These are phyloP conservation scores for Myriosclerotinia scirpicola DNA, from an alignment of 2,329 filamentous ascomycete species.

Conservation along the genomic window DNA sequence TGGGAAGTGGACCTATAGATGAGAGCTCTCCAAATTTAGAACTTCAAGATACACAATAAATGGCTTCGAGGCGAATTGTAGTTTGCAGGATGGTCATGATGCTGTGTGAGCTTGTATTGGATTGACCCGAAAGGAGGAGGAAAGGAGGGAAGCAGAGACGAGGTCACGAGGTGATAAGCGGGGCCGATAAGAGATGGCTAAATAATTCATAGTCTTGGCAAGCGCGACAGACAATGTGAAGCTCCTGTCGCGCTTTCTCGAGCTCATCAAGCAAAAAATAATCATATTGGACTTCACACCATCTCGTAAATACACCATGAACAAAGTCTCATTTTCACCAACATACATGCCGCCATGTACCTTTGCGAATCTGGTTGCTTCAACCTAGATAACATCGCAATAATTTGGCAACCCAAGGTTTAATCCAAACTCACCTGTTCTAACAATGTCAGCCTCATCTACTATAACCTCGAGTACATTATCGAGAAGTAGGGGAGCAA, in stretches of 20 bases:
- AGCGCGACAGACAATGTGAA: not conserved
- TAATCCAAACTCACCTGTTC: not conserved
- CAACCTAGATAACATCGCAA: not conserved
- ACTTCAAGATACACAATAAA: no score
- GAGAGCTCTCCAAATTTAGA: not conserved
- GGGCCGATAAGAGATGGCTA: constrained; percentile 9
- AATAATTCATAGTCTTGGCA: constrained; percentile 6
- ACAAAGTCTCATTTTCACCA: not conserved
- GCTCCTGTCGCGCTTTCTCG: not conserved
- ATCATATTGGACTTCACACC: not conserved
- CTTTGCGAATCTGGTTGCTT: constrained; percentile 14
- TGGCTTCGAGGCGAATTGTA: not conserved
- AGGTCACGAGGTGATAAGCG: constrained; percentile 12
- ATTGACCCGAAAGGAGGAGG: no score
- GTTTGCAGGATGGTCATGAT: not conserved
- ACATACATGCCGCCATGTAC: constrained; percentile 7
- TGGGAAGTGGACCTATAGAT: not conserved
- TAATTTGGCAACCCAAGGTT: not conserved
- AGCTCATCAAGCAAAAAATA: not conserved
- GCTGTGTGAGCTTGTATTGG: no score
- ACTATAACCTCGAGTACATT: constrained; percentile 53
- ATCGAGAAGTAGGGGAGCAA: constrained; percentile 54
- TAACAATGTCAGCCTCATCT: constrained; percentile 44
- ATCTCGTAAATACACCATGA: not conserved
- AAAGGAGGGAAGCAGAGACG: no score